Evolutionary conservation across 768 basidiomycete species (phyloP).

Genomic region (Suillus subaureus): DNA sequence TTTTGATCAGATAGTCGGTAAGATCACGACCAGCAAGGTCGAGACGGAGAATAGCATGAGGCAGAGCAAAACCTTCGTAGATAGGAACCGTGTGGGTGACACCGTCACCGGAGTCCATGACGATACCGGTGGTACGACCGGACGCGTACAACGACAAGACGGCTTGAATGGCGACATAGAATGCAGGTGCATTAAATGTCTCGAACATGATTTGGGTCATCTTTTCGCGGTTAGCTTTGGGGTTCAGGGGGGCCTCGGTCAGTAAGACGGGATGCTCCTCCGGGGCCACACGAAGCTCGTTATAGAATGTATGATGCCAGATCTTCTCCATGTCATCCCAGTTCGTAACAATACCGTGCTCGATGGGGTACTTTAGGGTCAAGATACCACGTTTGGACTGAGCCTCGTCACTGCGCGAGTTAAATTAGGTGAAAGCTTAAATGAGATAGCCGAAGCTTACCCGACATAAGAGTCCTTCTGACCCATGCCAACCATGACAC

Average conservation of each 20-base stretch:
- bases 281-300: constrained; percentile 76
- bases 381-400: constrained; percentile 96
- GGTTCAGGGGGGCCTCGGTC: constrained; percentile 75
- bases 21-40: constrained; percentile 93
- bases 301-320: constrained; percentile 97
- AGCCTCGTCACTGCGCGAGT: constrained; percentile 71
- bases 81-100: constrained; percentile 96
- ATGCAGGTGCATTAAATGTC: constrained; percentile 75
- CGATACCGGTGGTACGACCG: constrained; percentile 93
- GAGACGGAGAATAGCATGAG: constrained; percentile 90
- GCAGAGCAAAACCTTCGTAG: constrained; percentile 92
- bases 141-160: constrained; percentile 86
- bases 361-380: constrained; percentile 90
- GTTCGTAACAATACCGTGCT: constrained; percentile 95
- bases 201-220: constrained; percentile 84
- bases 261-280: constrained; percentile 76
- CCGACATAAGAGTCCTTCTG: constrained; percentile 97
- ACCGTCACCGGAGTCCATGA: constrained; percentile 95
- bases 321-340: constrained; percentile 99
- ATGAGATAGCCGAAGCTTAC: constrained; percentile 40
- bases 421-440: constrained; percentile 12
- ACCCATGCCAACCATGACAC: constrained; percentile 97
- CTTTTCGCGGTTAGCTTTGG: constrained; percentile 73
- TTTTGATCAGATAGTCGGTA: constrained; percentile 82
- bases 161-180: constrained; percentile 76